Evolutionary conservation across 2,329 filamentous ascomycete genomes (phyloP).

Genomic region (Elsinoe perseae): DNA sequence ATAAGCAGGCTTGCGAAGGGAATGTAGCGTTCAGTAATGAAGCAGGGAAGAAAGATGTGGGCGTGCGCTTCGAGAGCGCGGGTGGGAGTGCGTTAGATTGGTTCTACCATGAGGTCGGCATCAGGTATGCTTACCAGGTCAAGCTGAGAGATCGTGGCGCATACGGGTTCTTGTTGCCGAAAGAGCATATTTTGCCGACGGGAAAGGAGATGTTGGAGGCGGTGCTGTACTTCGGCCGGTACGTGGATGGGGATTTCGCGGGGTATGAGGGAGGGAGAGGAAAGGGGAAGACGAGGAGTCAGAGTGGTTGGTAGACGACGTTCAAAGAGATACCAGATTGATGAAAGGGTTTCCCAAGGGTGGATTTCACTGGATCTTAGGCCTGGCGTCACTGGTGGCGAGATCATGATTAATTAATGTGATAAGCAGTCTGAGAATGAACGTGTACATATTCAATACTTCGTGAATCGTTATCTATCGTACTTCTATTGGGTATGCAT

Average conservation of each 20-base stretch:
- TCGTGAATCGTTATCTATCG: constrained; percentile 2
- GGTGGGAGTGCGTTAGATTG: constrained; percentile 88
- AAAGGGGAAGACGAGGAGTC: constrained; percentile 14
- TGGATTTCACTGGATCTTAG: background rate
- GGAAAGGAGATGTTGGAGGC: constrained; percentile 82
- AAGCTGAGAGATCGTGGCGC: constrained; percentile 89
- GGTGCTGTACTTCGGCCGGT: constrained; percentile 75
- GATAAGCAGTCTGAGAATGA: background rate
- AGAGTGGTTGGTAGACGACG: constrained; percentile 6
- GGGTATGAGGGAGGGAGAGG: constrained; percentile 16
- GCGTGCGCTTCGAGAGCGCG: constrained; percentile 58
- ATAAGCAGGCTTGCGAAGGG: constrained; percentile 80
- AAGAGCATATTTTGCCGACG: constrained; percentile 77
- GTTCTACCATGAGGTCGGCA: constrained; percentile 82
- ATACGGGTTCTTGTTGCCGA: constrained; percentile 87
- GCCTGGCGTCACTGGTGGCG: background rate
- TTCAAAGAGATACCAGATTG: background rate
- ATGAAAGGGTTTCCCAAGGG: background rate
- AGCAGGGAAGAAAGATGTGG: constrained; percentile 31
- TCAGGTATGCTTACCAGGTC: constrained; percentile 84
- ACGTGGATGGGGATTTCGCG: constrained; percentile 50
- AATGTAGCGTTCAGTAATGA: constrained; percentile 45
- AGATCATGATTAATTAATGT: background rate
- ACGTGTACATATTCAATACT: constrained; percentile 5
- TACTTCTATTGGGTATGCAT: background rate